Evolutionary conservation across 2,329 filamentous ascomycete species (phyloP).

Genomic region (Fusarium sp.): DNA sequence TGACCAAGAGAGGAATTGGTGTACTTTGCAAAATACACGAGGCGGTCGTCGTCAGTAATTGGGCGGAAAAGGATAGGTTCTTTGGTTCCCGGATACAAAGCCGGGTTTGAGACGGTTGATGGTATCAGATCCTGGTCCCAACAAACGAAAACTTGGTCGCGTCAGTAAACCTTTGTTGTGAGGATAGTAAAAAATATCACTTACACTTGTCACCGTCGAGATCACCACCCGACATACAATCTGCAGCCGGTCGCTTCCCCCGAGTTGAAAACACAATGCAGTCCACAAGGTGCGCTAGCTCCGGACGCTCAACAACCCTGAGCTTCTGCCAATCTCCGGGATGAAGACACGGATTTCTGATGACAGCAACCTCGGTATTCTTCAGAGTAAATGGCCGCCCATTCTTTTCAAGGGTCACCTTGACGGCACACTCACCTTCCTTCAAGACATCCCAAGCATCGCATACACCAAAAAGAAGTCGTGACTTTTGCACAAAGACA

Average conservation of each 20-base stretch:
- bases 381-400: not conserved
- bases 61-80: not conserved
- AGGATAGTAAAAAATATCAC: not conserved
- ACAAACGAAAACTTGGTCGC: not conserved
- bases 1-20: not conserved
- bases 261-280: constrained; percentile 6
- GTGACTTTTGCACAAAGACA: not conserved
- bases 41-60: constrained; percentile 3
- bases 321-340: constrained; percentile 13
- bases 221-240: constrained; percentile 10
- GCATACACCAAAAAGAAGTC: not conserved
- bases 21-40: not conserved
- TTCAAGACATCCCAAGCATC: not conserved
- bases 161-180: not conserved
- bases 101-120: not conserved
- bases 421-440: constrained; percentile 7
- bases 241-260: not conserved
- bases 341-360: constrained; percentile 16
- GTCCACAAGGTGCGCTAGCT: not conserved
- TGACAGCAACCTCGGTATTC: not conserved
- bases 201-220: constrained; percentile 4
- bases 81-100: not conserved
- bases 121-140: constrained; percentile 7
- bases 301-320: not conserved
- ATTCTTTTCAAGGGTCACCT: not conserved